These are phyloP conservation scores for Glycine soja DNA, from an alignment of 306 rosid genomes.

Conservation along the genomic window DNA sequence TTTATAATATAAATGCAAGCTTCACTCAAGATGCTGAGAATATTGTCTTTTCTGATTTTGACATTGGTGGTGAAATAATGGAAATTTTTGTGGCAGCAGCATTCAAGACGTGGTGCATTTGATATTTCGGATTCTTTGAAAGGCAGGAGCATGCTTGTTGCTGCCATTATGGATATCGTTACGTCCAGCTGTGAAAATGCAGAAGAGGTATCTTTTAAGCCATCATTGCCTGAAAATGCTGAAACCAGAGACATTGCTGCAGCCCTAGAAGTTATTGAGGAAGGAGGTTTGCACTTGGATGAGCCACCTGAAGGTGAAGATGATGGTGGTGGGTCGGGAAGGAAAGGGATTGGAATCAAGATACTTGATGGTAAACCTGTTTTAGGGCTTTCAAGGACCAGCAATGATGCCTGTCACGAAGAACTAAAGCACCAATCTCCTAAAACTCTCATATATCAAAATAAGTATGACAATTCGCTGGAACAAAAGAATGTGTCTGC, in stretches of 20 bases:
- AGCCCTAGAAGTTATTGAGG: slow-evolving; percentile 88
- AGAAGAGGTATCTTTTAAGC: slow-evolving; percentile 65
- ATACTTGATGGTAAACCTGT: slow-evolving; percentile 84
- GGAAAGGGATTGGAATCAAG: slow-evolving; percentile 84
- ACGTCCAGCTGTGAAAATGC: slow-evolving; percentile 83
- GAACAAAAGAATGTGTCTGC: slow-evolving; percentile 54
- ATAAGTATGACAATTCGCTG: slow-evolving; percentile 54
- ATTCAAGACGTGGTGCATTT: slow-evolving; percentile 75
- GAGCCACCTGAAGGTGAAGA: slow-evolving; percentile 67
- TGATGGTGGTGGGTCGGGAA: slow-evolving; percentile 67
- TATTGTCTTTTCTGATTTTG: slow-evolving; percentile 48
- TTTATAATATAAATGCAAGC: slow-evolving; percentile 32
- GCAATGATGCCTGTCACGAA: slow-evolving; percentile 44
- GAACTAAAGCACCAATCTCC: slow-evolving; percentile 48
- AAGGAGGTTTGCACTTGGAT: slow-evolving; percentile 85
- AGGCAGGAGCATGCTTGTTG: slow-evolving; percentile 99
- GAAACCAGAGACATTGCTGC: slow-evolving; percentile 85
- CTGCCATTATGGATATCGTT: slow-evolving; percentile 93
- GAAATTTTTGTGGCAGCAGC: slow-evolving; percentile 70
- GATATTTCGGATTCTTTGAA: slow-evolving; percentile 83
- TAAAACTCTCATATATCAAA: slow-evolving; percentile 48
- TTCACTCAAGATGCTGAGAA: slow-evolving; percentile 35
- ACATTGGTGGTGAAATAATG: slow-evolving; percentile 44
- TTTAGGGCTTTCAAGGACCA: slow-evolving; percentile 76
- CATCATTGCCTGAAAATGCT: slow-evolving; percentile 82